Evolutionary conservation across 345 rosid species (phyloP).

Genomic region (Passiflora organensis): DNA sequence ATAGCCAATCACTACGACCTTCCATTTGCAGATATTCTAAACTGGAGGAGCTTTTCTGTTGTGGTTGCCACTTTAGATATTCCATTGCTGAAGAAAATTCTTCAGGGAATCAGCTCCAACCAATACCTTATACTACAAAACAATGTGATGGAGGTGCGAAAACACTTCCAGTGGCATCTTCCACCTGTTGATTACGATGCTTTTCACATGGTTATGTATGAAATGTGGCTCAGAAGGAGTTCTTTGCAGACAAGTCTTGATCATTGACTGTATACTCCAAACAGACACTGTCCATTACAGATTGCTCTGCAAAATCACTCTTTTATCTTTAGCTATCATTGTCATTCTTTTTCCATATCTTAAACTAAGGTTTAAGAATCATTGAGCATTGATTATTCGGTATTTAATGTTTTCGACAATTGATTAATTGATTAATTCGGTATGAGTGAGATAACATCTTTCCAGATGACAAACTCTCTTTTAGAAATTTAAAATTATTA

Average conservation of each 20-base stretch:
- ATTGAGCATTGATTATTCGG: no score
- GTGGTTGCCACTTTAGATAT: constrained; percentile 45
- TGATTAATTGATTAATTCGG: no score
- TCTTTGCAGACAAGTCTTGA: constrained; percentile 27
- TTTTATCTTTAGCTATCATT: no score
- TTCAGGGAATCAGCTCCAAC: constrained; percentile 24
- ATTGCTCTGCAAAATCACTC: no score
- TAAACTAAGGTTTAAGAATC: no score
- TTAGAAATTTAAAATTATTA: no score
- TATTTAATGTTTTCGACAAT: no score
- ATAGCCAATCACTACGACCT: constrained; percentile 58
- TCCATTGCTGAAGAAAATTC: constrained; percentile 44
- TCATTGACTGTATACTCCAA: no score
- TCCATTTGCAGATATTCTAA: constrained; percentile 45
- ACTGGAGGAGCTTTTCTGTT: constrained; percentile 49
- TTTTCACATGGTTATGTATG: constrained; percentile 49
- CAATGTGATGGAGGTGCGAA: constrained; percentile 43
- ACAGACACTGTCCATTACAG: no score
- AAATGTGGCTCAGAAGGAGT: constrained; percentile 49
- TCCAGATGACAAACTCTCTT: no score
- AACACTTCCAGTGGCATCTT: constrained; percentile 51
- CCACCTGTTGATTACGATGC: constrained; percentile 42
- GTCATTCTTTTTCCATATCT: no score
- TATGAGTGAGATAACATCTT: no score
- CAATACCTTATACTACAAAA: constrained; percentile 19